A percentile compares a stretch with the other conserved stretches of the same genome.
These are phyloP conservation scores for Gossypium davidsonii DNA, from an alignment of 441 rosid species.

Conservation along the genomic window DNA sequence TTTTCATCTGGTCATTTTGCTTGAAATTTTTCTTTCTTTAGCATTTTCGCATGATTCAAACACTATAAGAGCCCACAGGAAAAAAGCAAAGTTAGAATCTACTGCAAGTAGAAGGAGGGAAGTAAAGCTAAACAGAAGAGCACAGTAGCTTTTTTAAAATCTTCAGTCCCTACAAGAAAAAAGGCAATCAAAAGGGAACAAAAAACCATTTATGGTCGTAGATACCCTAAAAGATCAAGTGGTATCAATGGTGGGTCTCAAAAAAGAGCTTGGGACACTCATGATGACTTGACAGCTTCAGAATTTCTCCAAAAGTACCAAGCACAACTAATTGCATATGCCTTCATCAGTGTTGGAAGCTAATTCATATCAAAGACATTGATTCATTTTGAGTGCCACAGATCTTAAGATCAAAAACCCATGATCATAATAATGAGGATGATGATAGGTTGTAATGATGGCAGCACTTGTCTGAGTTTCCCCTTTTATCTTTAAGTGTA, in stretches of 20 bases:
- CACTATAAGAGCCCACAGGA: neutral
- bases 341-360: neutral
- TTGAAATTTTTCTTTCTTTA: neutral
- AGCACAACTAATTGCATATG: constrained; percentile 12
- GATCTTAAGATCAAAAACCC: neutral
- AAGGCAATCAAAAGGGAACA: neutral
- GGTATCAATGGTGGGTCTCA: neutral
- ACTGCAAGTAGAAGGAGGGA: neutral
- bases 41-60: neutral
- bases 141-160: neutral
- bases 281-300: constrained; percentile 15
- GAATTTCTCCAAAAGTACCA: constrained; percentile 13
- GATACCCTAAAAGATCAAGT: neutral
- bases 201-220: constrained; percentile 1
- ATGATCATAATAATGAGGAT: constrained; percentile 3
- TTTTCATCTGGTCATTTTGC: neutral
- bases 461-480: neutral
- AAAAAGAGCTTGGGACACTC: constrained; percentile 16
- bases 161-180: constrained; percentile 8
- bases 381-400: neutral
- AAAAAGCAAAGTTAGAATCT: neutral
- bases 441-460: constrained; percentile 18
- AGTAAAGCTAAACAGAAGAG: constrained; percentile 8
- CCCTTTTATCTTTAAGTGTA: neutral
- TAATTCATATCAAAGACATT: neutral